A percentile compares a stretch with the other conserved stretches of the same genome.
Conservation (phyloP, 345 rosid species). For the Pseudoturritis turrita region DNA sequence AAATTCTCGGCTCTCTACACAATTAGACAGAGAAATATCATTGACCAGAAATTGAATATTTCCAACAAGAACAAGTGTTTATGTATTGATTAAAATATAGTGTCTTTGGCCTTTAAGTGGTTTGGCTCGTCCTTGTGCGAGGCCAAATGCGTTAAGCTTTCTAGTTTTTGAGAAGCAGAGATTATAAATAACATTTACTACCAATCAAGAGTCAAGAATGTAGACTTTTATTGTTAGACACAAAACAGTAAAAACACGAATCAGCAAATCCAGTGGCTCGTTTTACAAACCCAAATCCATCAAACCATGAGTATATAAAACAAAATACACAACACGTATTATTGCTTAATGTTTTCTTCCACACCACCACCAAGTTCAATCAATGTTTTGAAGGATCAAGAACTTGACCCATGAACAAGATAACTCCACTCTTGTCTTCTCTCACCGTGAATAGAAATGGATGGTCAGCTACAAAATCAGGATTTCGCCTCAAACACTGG, state of each 20-base stretch:
- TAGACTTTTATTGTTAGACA: neutral
- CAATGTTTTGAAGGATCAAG: constrained; percentile 21
- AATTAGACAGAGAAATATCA: too few relatives aligned
- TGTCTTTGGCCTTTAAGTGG: too few relatives aligned
- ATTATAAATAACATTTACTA: too few relatives aligned
- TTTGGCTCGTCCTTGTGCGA: too few relatives aligned
- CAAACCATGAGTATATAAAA: neutral
- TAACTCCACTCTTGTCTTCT: constrained; percentile 49
- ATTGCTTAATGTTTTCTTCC: neutral
- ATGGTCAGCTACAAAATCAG: constrained; percentile 59
- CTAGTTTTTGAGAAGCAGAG: too few relatives aligned
- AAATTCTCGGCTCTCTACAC: too few relatives aligned
- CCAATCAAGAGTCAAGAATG: too few relatives aligned
- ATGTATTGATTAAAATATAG: too few relatives aligned
- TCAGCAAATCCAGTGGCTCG: too few relatives aligned
- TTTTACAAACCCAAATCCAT: neutral
- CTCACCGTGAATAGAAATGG: constrained; percentile 56
- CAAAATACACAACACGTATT: neutral
- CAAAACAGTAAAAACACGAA: neutral
- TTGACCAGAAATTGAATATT: too few relatives aligned
- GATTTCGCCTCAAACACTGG: neutral
- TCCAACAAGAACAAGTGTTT: too few relatives aligned
- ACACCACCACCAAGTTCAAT: neutral
- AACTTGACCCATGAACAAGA: constrained; percentile 51
- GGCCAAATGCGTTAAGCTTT: too few relatives aligned